Conservation (phyloP, 345 rosid genomes). For the Pistacia vera region DNA sequence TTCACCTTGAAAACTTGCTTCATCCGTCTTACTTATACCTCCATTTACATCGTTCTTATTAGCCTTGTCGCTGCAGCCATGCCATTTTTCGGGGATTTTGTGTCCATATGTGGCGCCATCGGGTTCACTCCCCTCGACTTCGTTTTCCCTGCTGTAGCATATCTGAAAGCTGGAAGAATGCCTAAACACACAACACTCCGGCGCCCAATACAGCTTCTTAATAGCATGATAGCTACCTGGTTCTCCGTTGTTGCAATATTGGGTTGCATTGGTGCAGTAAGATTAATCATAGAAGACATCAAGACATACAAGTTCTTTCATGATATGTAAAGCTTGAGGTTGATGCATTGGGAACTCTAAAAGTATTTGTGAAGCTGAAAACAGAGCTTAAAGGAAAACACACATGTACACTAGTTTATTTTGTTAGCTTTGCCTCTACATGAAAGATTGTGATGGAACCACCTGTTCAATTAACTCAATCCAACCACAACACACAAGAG, state of each 20-base stretch:
- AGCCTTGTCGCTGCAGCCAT: constrained; percentile 44
- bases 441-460: neutral
- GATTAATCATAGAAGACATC: constrained; percentile 43
- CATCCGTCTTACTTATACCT: constrained; percentile 38
- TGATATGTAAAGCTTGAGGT: constrained; percentile 33
- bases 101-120: constrained; percentile 57
- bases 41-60: constrained; percentile 38
- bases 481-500: too few relatives aligned
- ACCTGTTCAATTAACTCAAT: too few relatives aligned
- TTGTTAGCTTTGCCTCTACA: neutral
- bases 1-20: constrained; percentile 14
- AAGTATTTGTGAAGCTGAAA: neutral
- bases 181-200: constrained; percentile 26
- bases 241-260: constrained; percentile 48
- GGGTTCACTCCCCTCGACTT: constrained; percentile 63
- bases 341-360: neutral
- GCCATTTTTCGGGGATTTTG: constrained; percentile 58
- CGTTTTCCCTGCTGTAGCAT: constrained; percentile 56
- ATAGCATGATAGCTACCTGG: constrained; percentile 45
- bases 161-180: constrained; percentile 47
- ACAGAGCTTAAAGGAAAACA: neutral
- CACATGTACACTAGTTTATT: neutral
- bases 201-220: constrained; percentile 27
- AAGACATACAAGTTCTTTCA: constrained; percentile 47
- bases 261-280: constrained; percentile 58